Conservation (phyloP, 768 basidiomycete species). For the Inosperma sp. region DNA sequence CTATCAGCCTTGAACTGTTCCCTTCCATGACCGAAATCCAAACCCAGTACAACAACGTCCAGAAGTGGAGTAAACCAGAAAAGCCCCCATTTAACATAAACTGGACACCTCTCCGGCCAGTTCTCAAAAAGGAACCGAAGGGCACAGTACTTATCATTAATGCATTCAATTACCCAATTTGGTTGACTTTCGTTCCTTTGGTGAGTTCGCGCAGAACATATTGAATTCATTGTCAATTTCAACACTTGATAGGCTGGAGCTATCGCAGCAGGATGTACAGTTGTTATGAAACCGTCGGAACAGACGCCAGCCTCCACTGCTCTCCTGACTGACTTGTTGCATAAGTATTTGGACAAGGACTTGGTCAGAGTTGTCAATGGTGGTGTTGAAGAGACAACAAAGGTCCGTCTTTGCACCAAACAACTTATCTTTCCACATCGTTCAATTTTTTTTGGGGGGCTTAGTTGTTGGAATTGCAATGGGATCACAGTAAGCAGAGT, state of each 20-base stretch:
- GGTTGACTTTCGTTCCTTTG: conserved; percentile 52
- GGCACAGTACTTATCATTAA: conserved; percentile 65
- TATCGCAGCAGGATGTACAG: conserved; percentile 73
- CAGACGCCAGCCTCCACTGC: conserved; percentile 48
- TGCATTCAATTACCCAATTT: conserved; percentile 75
- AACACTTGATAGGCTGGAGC: conserved; percentile 50
- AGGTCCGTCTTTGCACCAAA: conserved; percentile 26
- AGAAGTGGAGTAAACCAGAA: conserved; percentile 70
- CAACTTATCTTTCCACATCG: conserved; percentile 4
- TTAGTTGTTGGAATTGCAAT: conserved; percentile 68
- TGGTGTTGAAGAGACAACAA: conserved; percentile 58
- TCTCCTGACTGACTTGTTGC: conserved; percentile 62
- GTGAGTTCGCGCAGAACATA: conserved; percentile 32
- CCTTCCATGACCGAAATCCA: conserved; percentile 48
- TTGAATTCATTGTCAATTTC: not conserved
- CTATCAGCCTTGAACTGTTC: conserved; percentile 55
- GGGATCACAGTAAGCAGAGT: conserved; percentile 45
- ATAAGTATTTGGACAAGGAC: conserved; percentile 69
- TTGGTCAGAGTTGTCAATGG: conserved; percentile 69
- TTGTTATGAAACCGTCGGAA: conserved; percentile 76
- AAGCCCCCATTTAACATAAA: conserved; percentile 51
- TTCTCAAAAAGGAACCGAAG: conserved; percentile 71
- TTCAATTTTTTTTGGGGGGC: not conserved
- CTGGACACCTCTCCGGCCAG: conserved; percentile 56
- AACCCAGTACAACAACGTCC: conserved; percentile 56